Base-by-base conservation (phyloP, 2,329 filamentous ascomycete genomes). In the Ramularia endophylla region DNA sequence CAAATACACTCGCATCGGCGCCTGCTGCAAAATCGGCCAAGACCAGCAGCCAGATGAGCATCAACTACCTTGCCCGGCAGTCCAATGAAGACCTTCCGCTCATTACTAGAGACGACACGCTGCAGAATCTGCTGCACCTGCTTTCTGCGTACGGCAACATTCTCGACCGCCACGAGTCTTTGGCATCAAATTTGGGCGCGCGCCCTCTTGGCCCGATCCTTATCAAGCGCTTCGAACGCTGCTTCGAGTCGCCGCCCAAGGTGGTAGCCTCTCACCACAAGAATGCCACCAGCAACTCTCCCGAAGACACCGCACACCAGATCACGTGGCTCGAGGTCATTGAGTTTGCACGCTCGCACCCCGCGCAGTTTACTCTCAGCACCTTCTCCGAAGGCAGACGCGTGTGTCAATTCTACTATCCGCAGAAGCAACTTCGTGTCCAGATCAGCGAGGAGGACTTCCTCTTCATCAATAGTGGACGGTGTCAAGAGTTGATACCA, bases 391-490 rank as follows among this genome's bases (percentile, higher is more conserved):
- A 85, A 51, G 83, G 84, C 15, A 68, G 77, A 39, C 77, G 83
- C 34, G 80, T 83, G 39, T 94, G 87, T 59, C 85, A 87, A 48
- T 92, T 94, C 62, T 80, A 81, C 57, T 64, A 63, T 36, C 60
- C 61, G 20, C 81, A 87, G 50, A 88, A 88, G 58, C 85, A 88
- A 46, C 76, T 82, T 51, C 78, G 85, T 35, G 83, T 94, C 7
- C 86, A 94, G 66, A 90, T 95, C 47, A 81, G 80, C 13, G 87
- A 94, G 62, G 87, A 94, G 60, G 87, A 95, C 60, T 94, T 83
- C 72, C 76, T 88, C 30, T 69, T 94, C 51, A 89, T 94, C 51
- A 80, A 81, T 40, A 89, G 85, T 28, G 87, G 87, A 19, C 85
- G 86, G 51, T 78, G 89, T 8, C 85, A 94, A 62, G 82, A 87